Conservation (phyloP, 331 rosid genomes). For the Quercus tomentella region DNA sequence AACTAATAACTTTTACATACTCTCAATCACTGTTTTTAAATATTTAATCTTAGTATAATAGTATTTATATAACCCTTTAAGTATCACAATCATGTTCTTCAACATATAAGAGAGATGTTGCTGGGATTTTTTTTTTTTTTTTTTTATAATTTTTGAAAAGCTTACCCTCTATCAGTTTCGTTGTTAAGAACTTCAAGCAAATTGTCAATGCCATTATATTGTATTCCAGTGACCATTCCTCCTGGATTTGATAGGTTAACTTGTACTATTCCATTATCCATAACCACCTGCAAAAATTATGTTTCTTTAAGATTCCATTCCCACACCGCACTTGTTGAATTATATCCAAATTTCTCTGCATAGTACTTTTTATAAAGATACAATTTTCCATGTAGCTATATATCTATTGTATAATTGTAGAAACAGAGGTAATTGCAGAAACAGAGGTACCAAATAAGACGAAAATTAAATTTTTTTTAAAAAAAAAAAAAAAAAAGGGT, state of each 20-base stretch:
- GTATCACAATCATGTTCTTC: not conserved
- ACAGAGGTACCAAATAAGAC: too few relatives aligned
- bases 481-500: not conserved
- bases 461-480: too few relatives aligned
- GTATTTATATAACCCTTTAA: not conserved
- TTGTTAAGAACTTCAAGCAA: constrained; percentile 60
- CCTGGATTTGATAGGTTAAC: constrained; percentile 73
- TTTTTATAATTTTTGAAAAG: too few relatives aligned
- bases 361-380: not conserved
- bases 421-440: too few relatives aligned
- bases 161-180: constrained; percentile 66
- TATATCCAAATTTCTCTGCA: too few relatives aligned
- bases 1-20: too few relatives aligned
- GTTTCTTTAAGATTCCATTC: not conserved
- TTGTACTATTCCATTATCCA: constrained; percentile 81
- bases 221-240: constrained; percentile 63
- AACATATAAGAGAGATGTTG: not conserved
- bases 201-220: constrained; percentile 68
- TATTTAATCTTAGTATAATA: too few relatives aligned
- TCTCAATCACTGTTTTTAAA: too few relatives aligned
- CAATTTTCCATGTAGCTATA: too few relatives aligned
- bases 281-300: constrained; percentile 44
- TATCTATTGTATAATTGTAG: too few relatives aligned
- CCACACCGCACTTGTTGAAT: not conserved
- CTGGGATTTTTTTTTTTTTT: not conserved